These are phyloP conservation scores for Calocybe cyanea DNA, from an alignment of 768 basidiomycete genomes.

Conservation along the genomic window DNA sequence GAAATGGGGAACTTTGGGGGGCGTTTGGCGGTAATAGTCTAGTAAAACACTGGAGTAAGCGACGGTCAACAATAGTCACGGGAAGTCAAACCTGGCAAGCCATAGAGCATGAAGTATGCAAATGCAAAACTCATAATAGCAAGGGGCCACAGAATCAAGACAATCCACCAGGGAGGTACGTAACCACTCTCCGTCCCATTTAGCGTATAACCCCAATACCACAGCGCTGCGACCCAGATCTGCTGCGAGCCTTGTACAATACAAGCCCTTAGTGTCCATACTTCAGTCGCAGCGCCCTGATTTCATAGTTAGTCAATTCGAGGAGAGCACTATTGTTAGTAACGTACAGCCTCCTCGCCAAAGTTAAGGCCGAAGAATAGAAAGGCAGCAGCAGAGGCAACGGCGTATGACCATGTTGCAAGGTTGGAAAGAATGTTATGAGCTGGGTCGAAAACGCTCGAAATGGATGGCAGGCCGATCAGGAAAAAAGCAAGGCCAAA, in stretches of 20 bases:
- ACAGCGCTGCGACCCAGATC: slow-evolving; percentile 91
- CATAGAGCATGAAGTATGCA: slow-evolving; percentile 79
- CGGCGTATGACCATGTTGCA: slow-evolving; percentile 89
- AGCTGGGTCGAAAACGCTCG: slow-evolving; percentile 50
- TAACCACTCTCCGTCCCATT: slow-evolving; percentile 49
- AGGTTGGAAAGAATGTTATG: slow-evolving; percentile 68
- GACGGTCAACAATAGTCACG: not conserved
- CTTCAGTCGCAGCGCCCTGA: slow-evolving; percentile 89
- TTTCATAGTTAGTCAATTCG: slow-evolving; percentile 7
- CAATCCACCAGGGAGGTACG: slow-evolving; percentile 81
- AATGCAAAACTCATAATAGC: slow-evolving; percentile 72
- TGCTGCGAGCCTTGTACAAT: slow-evolving; percentile 94
- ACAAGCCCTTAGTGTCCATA: slow-evolving; percentile 90
- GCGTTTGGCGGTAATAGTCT: slow-evolving; percentile 91
- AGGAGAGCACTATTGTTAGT: not conserved
- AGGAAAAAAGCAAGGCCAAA: slow-evolving; percentile 89
- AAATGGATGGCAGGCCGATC: slow-evolving; percentile 82
- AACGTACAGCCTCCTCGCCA: slow-evolving; percentile 86
- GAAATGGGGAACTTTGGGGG: slow-evolving; percentile 94
- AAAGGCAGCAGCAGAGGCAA: slow-evolving; percentile 92
- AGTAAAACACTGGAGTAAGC: slow-evolving; percentile 11
- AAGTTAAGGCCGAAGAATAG: slow-evolving; percentile 94
- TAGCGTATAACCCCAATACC: slow-evolving; percentile 92
- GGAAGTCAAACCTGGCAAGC: slow-evolving; percentile 66
- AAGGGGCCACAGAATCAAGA: slow-evolving; percentile 78